phyloP scores from a whole-genome alignment of 2,329 filamentous ascomycete species.

The Fusarium euwallaceae region DNA sequence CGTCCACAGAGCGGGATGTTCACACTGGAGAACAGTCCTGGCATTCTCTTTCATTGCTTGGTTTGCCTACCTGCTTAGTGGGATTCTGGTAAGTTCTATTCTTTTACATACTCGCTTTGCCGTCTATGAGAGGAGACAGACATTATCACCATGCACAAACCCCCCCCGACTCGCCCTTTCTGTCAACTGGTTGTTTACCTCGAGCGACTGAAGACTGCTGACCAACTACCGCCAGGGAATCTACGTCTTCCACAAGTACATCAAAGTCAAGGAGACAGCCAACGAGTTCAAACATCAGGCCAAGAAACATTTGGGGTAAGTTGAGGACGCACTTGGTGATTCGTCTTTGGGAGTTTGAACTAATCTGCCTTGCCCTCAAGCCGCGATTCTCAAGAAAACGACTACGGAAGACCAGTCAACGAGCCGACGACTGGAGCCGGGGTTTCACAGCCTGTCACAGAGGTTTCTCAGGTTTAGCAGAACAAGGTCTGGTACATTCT shows the following conservation, averaged over 20 bases:
- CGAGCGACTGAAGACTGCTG: neutral
- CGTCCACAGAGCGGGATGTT: conserved; percentile 33
- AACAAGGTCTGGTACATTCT: neutral
- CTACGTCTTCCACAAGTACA: conserved; percentile 26
- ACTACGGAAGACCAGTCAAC: neutral
- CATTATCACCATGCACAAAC: neutral
- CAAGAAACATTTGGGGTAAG: neutral
- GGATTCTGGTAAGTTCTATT: conserved; percentile 32
- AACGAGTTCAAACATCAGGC: conserved; percentile 4
- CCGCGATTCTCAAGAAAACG: neutral
- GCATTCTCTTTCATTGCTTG: conserved; percentile 44
- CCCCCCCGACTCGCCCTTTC: neutral
- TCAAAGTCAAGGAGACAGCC: conserved; percentile 17
- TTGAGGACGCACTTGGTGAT: neutral
- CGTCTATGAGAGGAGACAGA: neutral
- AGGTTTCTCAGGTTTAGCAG: neutral
- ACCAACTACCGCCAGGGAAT: conserved; percentile 8
- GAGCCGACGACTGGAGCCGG: neutral
- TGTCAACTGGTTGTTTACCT: neutral
- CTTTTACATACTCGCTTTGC: neutral
- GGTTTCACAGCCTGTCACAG: neutral
- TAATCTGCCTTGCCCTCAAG: neutral
- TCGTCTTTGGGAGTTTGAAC: neutral
- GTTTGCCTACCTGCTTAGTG: conserved; percentile 39
- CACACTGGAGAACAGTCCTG: conserved; percentile 39